phyloP scores from a whole-genome alignment of 169 alveolate species.

The Plasmodium blacklocki region DNA sequence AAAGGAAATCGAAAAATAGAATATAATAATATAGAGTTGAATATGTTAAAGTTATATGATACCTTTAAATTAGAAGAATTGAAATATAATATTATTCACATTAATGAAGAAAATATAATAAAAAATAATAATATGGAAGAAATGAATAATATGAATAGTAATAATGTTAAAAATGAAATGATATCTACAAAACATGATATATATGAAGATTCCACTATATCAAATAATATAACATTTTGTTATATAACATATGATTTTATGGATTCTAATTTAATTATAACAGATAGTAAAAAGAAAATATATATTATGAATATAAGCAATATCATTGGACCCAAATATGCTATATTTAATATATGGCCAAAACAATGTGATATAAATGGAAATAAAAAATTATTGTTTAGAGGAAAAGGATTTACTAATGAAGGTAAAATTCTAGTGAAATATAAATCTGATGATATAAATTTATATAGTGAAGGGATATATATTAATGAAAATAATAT shows the following conservation, averaged over 20 bases:
- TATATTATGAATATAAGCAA: conserved; percentile 59
- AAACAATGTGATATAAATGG: conserved; percentile 54
- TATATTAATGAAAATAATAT: conserved; percentile 70
- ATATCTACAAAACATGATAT: neutral
- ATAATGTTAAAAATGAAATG: neutral
- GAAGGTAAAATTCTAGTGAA: conserved; percentile 51
- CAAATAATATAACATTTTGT: conserved; percentile 23
- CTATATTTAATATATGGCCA: conserved; percentile 48
- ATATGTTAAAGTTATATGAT: conserved; percentile 65
- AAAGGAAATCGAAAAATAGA: conserved; percentile 66
- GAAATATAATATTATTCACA: conserved; percentile 27
- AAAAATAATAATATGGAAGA: conserved; percentile 12
- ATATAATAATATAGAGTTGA: conserved; percentile 26
- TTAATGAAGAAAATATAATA: neutral
- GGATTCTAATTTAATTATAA: conserved; percentile 42
- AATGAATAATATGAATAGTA: neutral
- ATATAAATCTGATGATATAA: conserved; percentile 36
- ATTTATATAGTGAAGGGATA: conserved; percentile 56
- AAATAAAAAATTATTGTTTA: conserved; percentile 39
- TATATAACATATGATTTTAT: conserved; percentile 63
- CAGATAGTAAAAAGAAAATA: conserved; percentile 38
- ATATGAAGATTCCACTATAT: conserved; percentile 5
- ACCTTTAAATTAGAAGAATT: conserved; percentile 61
- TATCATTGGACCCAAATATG: conserved; percentile 71
- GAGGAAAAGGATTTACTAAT: conserved; percentile 65